A percentile compares a stretch with the other conserved stretches of the same genome.
phyloP scores from a whole-genome alignment of 257 asterid species.

The Jasminum sambac region DNA sequence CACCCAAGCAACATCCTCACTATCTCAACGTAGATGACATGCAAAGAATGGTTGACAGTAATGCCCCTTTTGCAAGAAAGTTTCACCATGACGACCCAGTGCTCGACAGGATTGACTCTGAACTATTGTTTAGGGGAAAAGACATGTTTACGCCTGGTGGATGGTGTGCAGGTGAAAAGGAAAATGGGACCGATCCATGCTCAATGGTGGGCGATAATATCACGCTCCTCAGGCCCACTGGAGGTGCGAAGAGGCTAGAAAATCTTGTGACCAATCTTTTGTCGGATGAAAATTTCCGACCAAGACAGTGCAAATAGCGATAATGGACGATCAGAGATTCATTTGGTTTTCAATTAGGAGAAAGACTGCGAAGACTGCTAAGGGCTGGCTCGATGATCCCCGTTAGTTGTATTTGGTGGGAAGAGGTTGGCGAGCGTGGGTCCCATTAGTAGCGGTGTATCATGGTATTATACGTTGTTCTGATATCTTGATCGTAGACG shows the following conservation, averaged over 20 bases:
- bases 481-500: constrained; percentile 22
- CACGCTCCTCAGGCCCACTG: constrained; percentile 63
- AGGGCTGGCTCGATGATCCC: constrained; percentile 7
- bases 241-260: constrained; percentile 83
- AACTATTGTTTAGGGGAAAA: constrained; percentile 61
- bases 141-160: constrained; percentile 88
- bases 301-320: constrained; percentile 73
- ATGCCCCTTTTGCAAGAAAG: constrained; percentile 92
- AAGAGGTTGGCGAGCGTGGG: constrained; percentile 20
- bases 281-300: constrained; percentile 61
- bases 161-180: constrained; percentile 70
- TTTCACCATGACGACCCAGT: constrained; percentile 78
- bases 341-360: constrained; percentile 19
- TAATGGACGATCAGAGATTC: constrained; percentile 6
- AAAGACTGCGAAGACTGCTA: constrained; percentile 18
- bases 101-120: constrained; percentile 67
- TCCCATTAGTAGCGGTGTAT: neutral
- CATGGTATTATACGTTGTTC: constrained; percentile 13
- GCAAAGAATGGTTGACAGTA: constrained; percentile 77
- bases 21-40: constrained; percentile 67
- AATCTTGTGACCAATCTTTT: constrained; percentile 55
- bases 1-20: constrained; percentile 98
- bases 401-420: constrained; percentile 14
- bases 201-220: constrained; percentile 60
- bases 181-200: constrained; percentile 86